Conservation (phyloP, 1,284 basidiomycete genomes). For the Ganoderma multipileum region DNA sequence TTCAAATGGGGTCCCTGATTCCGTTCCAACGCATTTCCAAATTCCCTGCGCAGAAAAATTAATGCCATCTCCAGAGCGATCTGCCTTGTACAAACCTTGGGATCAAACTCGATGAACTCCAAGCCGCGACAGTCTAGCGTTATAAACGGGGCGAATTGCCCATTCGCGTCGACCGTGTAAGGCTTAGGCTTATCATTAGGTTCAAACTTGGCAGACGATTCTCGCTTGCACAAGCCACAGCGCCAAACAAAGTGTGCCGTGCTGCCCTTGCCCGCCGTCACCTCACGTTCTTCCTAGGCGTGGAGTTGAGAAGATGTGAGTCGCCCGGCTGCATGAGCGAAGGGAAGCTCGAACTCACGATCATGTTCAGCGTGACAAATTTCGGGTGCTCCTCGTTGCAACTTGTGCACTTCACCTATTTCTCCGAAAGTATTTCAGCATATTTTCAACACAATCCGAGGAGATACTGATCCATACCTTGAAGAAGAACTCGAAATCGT, state of each 20-base stretch:
- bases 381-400: constrained; percentile 80
- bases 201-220: constrained; percentile 83
- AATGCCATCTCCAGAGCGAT: background rate
- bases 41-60: constrained; percentile 52
- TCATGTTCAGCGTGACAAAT: constrained; percentile 69
- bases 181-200: constrained; percentile 52
- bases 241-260: constrained; percentile 82
- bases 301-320: background rate
- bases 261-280: constrained; percentile 69
- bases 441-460: background rate
- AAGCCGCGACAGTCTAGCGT: constrained; percentile 80
- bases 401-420: constrained; percentile 79
- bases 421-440: background rate
- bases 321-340: background rate
- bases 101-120: constrained; percentile 78
- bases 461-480: constrained; percentile 47
- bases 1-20: constrained; percentile 64
- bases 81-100: constrained; percentile 49
- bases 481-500: constrained; percentile 82
- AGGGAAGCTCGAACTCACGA: constrained; percentile 47
- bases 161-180: constrained; percentile 65
- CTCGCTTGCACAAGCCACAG: constrained; percentile 77
- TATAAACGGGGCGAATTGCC: constrained; percentile 65
- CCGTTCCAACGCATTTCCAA: constrained; percentile 73
- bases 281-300: constrained; percentile 66